Evolutionary conservation across 179 eudicot genomes (phyloP), one percentile per base, ranked within the genome.

Genomic region (Spergularia azorica): DNA sequence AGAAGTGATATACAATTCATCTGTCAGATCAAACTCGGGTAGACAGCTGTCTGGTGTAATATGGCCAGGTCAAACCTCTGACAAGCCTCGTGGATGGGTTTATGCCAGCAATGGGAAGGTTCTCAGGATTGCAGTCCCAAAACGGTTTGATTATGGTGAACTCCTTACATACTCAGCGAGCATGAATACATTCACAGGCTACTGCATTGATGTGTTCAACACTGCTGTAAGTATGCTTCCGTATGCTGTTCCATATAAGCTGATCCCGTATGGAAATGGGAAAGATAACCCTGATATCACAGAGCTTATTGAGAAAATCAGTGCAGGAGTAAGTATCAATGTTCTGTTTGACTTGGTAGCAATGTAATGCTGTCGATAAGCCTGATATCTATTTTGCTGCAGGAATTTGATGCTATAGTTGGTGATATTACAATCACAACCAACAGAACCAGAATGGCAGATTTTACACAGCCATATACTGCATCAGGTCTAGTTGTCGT

Each of bases 401-500:
- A 93, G 97, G 89, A 77, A 18, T 92, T 59, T 83, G 95, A 92
- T 88, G 97, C 90, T 65, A 95, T 84, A n/a, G 43, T 93, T 59
- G 98, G 98, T 16, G 98, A 92, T 78, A 84, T 93, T 75, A 86
- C 94, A 26, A 93, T 93, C 52, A 86, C 87, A 55, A 89, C 93
- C 0, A 79, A 88, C 77, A 76, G 98, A 51, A 87, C 91, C 64
- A 81, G 79, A 71, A 79, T 85, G 73, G 95, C 77, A 18, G 97
- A 93, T 79, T 93, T 92, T 72, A 93, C 98, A 7, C 93, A 90
- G 82, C 97, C 98, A 26, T 92, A 80, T 78, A 77, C 80, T 13
- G 95, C 88, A 71, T 93, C 98, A 3, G 98, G 98, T 64, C 85
- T 93, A 51, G 95, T 89, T 17, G 95, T 93, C 20, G 92, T 93